Evolutionary conservation across 1,139 yeast species (phyloP).

Genomic region (Scheffersomyces illinoinensis): DNA sequence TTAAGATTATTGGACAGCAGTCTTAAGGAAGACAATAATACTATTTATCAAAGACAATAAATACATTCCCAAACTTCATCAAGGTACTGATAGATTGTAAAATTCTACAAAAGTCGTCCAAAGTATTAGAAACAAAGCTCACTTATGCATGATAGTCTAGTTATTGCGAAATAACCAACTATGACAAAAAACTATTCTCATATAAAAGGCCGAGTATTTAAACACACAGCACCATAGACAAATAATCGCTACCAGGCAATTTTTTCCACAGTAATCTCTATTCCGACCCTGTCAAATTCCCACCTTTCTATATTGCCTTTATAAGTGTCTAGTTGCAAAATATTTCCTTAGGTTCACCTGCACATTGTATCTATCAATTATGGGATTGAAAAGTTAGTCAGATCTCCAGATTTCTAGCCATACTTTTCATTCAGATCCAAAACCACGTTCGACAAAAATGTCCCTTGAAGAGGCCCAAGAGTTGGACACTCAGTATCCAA

Average conservation of each 20-base stretch:
- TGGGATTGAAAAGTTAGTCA: background rate
- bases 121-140: background rate
- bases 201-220: background rate
- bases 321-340: background rate
- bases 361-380: background rate
- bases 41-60: too few relatives aligned
- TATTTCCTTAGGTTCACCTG: background rate
- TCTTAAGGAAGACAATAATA: too few relatives aligned
- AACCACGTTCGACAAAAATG: constrained; percentile 4
- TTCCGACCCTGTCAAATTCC: background rate
- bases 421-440: background rate
- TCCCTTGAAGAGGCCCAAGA: constrained; percentile 18
- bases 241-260: background rate
- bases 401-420: background rate
- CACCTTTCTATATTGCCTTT: background rate
- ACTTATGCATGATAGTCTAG: background rate
- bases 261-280: background rate
- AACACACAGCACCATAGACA: background rate
- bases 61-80: background rate
- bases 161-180: background rate
- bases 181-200: background rate
- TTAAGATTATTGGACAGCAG: too few relatives aligned
- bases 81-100: too few relatives aligned
- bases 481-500: constrained; percentile 39
- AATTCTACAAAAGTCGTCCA: background rate